Conservation (phyloP, 495 filamentous ascomycete genomes). For the Penicillium crystallinum region DNA sequence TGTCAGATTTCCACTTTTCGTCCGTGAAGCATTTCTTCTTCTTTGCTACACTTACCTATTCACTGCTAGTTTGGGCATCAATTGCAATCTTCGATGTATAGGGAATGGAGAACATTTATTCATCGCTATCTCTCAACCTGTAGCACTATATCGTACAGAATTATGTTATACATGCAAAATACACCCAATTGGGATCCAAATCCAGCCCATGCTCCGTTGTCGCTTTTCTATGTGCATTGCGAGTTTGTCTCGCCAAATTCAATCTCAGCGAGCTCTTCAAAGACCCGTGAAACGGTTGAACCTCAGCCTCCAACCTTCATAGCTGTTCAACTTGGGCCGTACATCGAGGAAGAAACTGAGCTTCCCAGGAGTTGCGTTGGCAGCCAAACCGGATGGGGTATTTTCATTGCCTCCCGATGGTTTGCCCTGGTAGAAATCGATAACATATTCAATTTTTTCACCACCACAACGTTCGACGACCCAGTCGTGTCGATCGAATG, state of each 20-base stretch:
- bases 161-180: constrained; percentile 38
- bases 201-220: constrained; percentile 25
- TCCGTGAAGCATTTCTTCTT: constrained; percentile 8
- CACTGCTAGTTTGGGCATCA: neutral
- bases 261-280: constrained; percentile 11
- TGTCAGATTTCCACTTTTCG: constrained; percentile 19
- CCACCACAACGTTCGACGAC: constrained; percentile 84
- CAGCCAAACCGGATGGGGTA: constrained; percentile 27
- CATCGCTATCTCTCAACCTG: constrained; percentile 11
- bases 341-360: constrained; percentile 94
- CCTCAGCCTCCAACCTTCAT: constrained; percentile 87
- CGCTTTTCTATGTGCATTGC: constrained; percentile 24
- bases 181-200: constrained; percentile 24
- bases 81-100: constrained; percentile 3
- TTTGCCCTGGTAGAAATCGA: constrained; percentile 93
- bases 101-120: constrained; percentile 24
- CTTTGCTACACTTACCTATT: constrained; percentile 14
- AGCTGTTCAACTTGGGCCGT: constrained; percentile 86
- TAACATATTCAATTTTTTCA: constrained; percentile 86
- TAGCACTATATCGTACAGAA: constrained; percentile 36
- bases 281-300: constrained; percentile 58
- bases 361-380: constrained; percentile 51
- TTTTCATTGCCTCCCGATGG: constrained; percentile 18
- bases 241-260: neutral
- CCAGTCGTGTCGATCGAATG: constrained; percentile 98